Evolutionary conservation across 2,329 filamentous ascomycete genomes (phyloP).

Genomic region (Penicillium sp.): DNA sequence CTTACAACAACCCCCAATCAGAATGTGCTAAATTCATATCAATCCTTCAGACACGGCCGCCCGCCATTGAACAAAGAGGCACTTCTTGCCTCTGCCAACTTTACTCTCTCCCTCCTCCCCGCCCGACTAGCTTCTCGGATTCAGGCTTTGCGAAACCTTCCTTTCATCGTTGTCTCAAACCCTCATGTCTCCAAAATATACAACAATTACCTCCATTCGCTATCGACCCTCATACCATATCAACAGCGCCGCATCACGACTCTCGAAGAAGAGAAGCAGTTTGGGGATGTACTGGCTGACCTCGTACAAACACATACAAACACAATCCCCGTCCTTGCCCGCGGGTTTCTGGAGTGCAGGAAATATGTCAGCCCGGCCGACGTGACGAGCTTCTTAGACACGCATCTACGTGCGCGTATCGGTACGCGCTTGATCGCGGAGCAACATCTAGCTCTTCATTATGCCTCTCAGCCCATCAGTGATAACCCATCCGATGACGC

Average conservation of each 20-base stretch:
- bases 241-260: slow-evolving; percentile 69
- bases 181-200: slow-evolving; percentile 92
- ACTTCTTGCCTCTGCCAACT: slow-evolving; percentile 87
- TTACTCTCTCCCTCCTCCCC: slow-evolving; percentile 87
- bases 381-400: slow-evolving; percentile 89
- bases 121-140: slow-evolving; percentile 92
- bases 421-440: slow-evolving; percentile 92
- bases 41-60: slow-evolving; percentile 61
- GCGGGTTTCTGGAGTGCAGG: slow-evolving; percentile 88
- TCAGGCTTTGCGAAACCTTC: slow-evolving; percentile 85
- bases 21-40: background rate
- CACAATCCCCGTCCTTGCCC: slow-evolving; percentile 87
- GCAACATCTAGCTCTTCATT: slow-evolving; percentile 90
- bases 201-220: slow-evolving; percentile 90
- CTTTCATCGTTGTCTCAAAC: slow-evolving; percentile 98
- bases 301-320: slow-evolving; percentile 93
- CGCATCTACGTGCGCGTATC: slow-evolving; percentile 89
- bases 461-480: slow-evolving; percentile 68
- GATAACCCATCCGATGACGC: slow-evolving; percentile 46
- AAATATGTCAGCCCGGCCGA: slow-evolving; percentile 81
- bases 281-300: slow-evolving; percentile 89
- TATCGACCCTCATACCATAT: slow-evolving; percentile 86
- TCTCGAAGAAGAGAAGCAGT: slow-evolving; percentile 82
- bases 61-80: slow-evolving; percentile 78
- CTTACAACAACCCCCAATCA: background rate